Conservation (phyloP, 1,284 basidiomycete genomes). For the Volvariella volvacea region DNA sequence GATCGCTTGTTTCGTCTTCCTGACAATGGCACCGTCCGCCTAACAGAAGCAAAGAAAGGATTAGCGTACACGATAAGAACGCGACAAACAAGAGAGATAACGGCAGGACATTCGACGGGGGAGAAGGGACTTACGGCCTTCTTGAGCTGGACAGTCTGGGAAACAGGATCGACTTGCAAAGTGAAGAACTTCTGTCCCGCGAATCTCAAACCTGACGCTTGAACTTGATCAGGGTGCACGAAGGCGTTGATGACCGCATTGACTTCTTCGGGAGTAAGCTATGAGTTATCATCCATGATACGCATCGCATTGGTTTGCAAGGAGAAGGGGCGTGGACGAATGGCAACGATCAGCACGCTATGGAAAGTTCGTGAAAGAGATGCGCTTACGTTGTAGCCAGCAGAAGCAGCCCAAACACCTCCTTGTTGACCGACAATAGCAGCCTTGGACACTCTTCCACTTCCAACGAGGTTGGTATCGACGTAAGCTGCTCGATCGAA, state of each 20-base stretch:
- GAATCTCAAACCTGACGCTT: constrained; percentile 62
- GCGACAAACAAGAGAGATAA: constrained; percentile 2
- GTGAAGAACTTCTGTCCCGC: constrained; percentile 80
- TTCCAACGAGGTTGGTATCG: constrained; percentile 79
- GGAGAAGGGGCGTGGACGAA: no score
- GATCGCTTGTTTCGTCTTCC: constrained; percentile 87
- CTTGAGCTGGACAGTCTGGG: constrained; percentile 65
- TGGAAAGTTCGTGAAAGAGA: no score
- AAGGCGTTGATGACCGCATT: constrained; percentile 56
- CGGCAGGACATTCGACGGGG: no score
- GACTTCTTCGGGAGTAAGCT: constrained; percentile 80
- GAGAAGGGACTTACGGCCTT: constrained; percentile 54
- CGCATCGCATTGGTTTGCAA: no score
- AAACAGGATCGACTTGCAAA: constrained; percentile 51
- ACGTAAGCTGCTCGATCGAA: constrained; percentile 63
- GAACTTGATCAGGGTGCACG: constrained; percentile 35
- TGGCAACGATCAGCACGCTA: no score
- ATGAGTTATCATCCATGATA: not conserved
- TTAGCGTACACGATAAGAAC: no score
- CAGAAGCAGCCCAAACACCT: constrained; percentile 81
- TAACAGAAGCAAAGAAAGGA: constrained; percentile 24
- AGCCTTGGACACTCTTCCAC: constrained; percentile 68
- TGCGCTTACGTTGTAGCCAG: constrained; percentile 28
- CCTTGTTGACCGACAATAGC: constrained; percentile 85
- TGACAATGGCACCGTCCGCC: constrained; percentile 77